These are phyloP conservation scores for Metschnikowia baotianmanensis DNA, from an alignment of 805 yeast genomes.

Conservation along the genomic window DNA sequence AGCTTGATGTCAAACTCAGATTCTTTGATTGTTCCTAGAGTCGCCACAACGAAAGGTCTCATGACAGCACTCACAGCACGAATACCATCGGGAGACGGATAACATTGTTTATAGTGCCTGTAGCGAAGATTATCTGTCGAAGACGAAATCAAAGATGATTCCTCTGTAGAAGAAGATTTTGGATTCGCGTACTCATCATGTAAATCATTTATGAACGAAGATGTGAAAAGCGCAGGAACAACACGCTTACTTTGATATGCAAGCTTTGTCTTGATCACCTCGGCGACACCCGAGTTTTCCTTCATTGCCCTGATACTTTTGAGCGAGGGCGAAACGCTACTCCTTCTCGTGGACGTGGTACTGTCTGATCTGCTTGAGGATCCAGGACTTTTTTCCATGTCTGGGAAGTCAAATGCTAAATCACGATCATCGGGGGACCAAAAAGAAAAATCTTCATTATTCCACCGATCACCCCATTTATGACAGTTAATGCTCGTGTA, in stretches of 20 bases:
- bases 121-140: slow-evolving; percentile 17
- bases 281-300: slow-evolving; percentile 10
- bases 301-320: slow-evolving; percentile 11
- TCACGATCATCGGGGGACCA: slow-evolving; percentile 68
- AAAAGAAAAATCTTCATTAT: slow-evolving; percentile 88
- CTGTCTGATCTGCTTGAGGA: slow-evolving; percentile 9
- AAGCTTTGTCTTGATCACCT: slow-evolving; percentile 11
- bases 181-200: slow-evolving; percentile 9
- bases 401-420: slow-evolving; percentile 19
- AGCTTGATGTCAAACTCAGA: slow-evolving; percentile 59
- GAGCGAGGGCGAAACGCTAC: slow-evolving; percentile 16
- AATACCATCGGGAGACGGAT: slow-evolving; percentile 56
- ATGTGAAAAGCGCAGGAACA: slow-evolving; percentile 12
- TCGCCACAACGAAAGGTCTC: slow-evolving; percentile 71
- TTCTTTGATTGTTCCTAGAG: slow-evolving; percentile 54
- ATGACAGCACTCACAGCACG: slow-evolving; percentile 73
- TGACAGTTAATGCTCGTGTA: slow-evolving; percentile 74
- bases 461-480: slow-evolving; percentile 89
- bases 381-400: slow-evolving; percentile 1
- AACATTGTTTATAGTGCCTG: slow-evolving; percentile 33
- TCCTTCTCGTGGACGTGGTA: slow-evolving; percentile 11
- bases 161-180: slow-evolving; percentile 8
- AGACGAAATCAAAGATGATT: slow-evolving; percentile 13
- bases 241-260: slow-evolving; percentile 13
- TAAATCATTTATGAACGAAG: slow-evolving; percentile 2